Conservation (phyloP, 768 basidiomycete species). For the Lentinula aciculospora region DNA sequence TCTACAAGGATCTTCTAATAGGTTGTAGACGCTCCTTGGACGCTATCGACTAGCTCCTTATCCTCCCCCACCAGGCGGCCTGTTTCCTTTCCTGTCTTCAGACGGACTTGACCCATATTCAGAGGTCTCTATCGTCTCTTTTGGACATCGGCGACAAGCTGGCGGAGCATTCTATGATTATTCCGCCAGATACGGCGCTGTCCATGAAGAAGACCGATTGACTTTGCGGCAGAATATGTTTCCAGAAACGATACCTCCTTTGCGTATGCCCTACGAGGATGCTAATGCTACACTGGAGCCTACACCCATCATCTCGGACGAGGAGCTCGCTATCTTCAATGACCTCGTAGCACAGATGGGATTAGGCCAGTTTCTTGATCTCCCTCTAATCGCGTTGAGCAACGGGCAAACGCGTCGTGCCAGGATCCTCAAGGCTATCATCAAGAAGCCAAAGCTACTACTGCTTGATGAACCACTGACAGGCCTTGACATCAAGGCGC, state of each 20-base stretch:
- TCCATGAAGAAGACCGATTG: conserved; percentile 76
- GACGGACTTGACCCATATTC: conserved; percentile 40
- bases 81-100: conserved; percentile 69
- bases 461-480: conserved; percentile 92
- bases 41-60: conserved; percentile 65
- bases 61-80: conserved; percentile 54
- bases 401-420: conserved; percentile 92
- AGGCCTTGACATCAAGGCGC: conserved; percentile 64
- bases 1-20: not conserved
- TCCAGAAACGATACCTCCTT: conserved; percentile 38
- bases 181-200: conserved; percentile 86
- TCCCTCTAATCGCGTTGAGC: conserved; percentile 80
- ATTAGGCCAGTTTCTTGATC: conserved; percentile 60
- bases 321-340: conserved; percentile 37
- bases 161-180: conserved; percentile 87
- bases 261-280: conserved; percentile 13
- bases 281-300: conserved; percentile 15
- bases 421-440: conserved; percentile 71
- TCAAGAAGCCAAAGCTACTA: conserved; percentile 66
- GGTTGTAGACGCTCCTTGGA: conserved; percentile 56
- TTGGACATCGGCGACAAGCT: conserved; percentile 52
- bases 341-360: conserved; percentile 51
- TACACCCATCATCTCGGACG: conserved; percentile 9
- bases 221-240: conserved; percentile 73
- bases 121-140: conserved; percentile 55